phyloP scores from a whole-genome alignment of 2,329 filamentous ascomycete genomes.

The Sordariomycetes sp. region DNA sequence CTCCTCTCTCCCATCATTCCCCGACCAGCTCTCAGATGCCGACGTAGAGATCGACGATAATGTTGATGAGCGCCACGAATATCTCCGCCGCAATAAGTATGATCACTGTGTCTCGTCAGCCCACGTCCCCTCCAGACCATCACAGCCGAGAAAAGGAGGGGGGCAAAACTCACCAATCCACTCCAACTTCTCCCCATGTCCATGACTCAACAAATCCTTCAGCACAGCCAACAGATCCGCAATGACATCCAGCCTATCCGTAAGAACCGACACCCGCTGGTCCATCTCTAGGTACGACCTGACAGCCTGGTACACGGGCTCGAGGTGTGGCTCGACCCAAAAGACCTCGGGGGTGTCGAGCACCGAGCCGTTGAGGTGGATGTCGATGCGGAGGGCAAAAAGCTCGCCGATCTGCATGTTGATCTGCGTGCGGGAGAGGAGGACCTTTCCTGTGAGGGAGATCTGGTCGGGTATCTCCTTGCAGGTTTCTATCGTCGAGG shows the following conservation, averaged over 20 bases:
- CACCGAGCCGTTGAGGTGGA: slow-evolving; percentile 92
- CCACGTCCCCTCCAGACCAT: background rate
- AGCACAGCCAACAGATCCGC: slow-evolving; percentile 83
- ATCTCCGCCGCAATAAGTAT: slow-evolving; percentile 93
- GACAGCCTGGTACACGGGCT: slow-evolving; percentile 92
- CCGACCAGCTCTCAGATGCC: slow-evolving; percentile 6
- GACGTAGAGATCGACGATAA: slow-evolving; percentile 84
- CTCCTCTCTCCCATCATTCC: background rate
- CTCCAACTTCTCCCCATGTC: slow-evolving; percentile 78
- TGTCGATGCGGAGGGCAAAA: slow-evolving; percentile 95
- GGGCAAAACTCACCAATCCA: slow-evolving; percentile 61
- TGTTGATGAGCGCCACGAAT: slow-evolving; percentile 83
- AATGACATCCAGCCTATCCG: slow-evolving; percentile 76
- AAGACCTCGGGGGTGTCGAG: slow-evolving; percentile 95
- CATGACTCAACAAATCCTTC: slow-evolving; percentile 90
- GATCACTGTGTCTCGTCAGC: slow-evolving; percentile 48
- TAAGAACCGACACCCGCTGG: slow-evolving; percentile 79
- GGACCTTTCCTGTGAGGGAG: slow-evolving; percentile 82
- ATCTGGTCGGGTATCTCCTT: slow-evolving; percentile 91
- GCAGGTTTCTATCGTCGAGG: slow-evolving; percentile 83
- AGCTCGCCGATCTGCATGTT: slow-evolving; percentile 99
- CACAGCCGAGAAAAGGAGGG: background rate
- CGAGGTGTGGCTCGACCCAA: slow-evolving; percentile 94
- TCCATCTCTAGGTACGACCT: slow-evolving; percentile 97
- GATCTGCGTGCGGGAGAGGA: slow-evolving; percentile 76